Base-by-base conservation (phyloP, 2,329 filamentous ascomycete species). In the Plectosphaerella plurivora region DNA sequence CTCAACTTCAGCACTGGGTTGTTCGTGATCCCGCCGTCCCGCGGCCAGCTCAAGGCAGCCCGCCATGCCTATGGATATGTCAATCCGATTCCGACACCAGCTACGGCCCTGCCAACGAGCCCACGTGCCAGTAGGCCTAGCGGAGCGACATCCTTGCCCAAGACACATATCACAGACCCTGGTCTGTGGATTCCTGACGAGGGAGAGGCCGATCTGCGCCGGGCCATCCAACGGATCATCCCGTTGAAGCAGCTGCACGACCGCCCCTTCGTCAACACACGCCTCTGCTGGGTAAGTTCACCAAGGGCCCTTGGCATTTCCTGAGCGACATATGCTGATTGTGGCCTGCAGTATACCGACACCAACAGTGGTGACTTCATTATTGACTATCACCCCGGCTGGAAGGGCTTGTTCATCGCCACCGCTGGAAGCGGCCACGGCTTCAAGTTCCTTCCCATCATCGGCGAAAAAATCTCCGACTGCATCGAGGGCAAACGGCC, bases 311-410 rank as follows among this genome's bases (percentile, higher is more conserved):
- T 5, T 3, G 22, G 22, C 22, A 22, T 22, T 3, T 22, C 5
- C 22, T 22, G 22, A 22, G 22, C 22, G 28, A 33, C 7, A 33
- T 3, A 10, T 33, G 28, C 28, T 33, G 28, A 33, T 33, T 12
- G 28, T 33, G 28, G 11, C 28, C 28, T 12, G 11, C 28, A 33
- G 28, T 91, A 91, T 65, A 83, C 83, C 5, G 87, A 91, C 69
- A 91, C 87, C 60, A 76, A 82, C 8, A 82, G 81, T 16, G 87
- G 82, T 20, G 83, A 91, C 63, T 91, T 88, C 71, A 75, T 91
- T 51, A 76, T 89, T 55, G 81, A 85, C 61, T 84, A 85, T 66
- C 86, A 90, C 61, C 87, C 87, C 0, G 68, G 74, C 15, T 81
- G 81, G 67, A 64, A 74, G 52, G 76, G 77, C 14, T 67, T 86